A percentile compares a stretch with the other conserved stretches of the same genome.
Evolutionary conservation across 2,329 filamentous ascomycete genomes (phyloP).

Genomic region (Ceratocystis colombiana): DNA sequence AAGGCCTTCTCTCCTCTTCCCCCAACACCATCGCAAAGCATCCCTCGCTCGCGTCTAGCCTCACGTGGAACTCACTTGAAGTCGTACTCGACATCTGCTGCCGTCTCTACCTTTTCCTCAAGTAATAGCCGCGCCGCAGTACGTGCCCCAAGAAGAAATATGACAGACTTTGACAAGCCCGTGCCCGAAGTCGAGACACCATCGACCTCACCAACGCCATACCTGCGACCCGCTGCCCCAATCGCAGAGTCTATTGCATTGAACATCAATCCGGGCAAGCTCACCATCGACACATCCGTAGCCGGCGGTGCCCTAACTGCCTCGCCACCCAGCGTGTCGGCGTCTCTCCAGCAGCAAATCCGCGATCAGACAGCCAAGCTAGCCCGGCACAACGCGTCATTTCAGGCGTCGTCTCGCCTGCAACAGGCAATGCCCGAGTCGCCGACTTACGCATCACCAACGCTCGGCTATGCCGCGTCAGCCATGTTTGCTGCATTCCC

Average conservation of each 20-base stretch:
- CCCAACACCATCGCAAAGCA: background rate
- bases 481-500: constrained; percentile 12
- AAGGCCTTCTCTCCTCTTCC: constrained; percentile 16
- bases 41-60: background rate
- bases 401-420: constrained; percentile 6
- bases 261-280: background rate
- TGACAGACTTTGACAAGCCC: constrained; percentile 2
- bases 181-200: constrained; percentile 18
- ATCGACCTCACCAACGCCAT: constrained; percentile 10
- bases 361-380: constrained; percentile 18
- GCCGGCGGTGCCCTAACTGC: background rate
- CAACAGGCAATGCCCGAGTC: constrained; percentile 5
- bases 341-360: constrained; percentile 15
- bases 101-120: background rate
- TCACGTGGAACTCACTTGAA: constrained; percentile 1
- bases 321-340: background rate
- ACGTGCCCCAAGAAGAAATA: background rate
- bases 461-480: constrained; percentile 12
- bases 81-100: constrained; percentile 1
- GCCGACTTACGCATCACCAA: constrained; percentile 10
- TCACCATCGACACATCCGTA: background rate
- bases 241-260: constrained; percentile 2
- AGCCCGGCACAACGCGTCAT: constrained; percentile 16
- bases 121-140: background rate
- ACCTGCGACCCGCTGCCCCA: background rate